Conservation (phyloP, 768 basidiomycete genomes). For the Hericium alpestre region DNA sequence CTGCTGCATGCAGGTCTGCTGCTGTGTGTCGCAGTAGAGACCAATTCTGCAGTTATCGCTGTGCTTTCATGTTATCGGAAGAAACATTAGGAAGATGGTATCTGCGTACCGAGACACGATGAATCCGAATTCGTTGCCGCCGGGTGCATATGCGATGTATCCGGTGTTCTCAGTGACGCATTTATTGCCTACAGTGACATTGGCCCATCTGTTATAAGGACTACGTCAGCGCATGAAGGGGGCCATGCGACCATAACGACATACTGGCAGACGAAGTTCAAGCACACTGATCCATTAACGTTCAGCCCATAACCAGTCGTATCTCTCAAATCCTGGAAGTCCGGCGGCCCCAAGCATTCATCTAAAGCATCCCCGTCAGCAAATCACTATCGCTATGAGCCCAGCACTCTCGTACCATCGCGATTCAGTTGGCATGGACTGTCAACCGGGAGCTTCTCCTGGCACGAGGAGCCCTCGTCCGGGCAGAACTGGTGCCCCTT, state of each 20-base stretch:
- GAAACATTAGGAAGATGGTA: too few relatives aligned
- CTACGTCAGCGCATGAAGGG: neutral
- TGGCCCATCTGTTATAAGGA: conserved; percentile 52
- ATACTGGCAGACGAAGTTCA: conserved; percentile 77
- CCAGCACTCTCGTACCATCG: conserved; percentile 44
- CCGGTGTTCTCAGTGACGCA: conserved; percentile 74
- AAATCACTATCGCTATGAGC: neutral
- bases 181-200: conserved; percentile 49
- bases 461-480: conserved; percentile 69
- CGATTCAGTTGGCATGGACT: conserved; percentile 77
- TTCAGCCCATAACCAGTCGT: conserved; percentile 57
- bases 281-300: conserved; percentile 73
- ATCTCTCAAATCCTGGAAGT: conserved; percentile 54
- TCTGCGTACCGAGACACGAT: conserved; percentile 62
- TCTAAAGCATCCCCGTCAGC: conserved; percentile 34
- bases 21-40: conserved; percentile 62
- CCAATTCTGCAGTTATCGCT: conserved; percentile 69
- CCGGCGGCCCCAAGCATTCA: conserved; percentile 62
- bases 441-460: conserved; percentile 45
- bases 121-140: conserved; percentile 52
- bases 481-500: conserved; percentile 62
- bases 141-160: conserved; percentile 57
- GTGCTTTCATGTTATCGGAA: neutral
- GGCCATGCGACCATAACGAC: conserved; percentile 17
- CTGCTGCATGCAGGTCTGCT: conserved; percentile 45